phyloP scores from a whole-genome alignment of 192 early-diverging fungal species.

The Jimgerdemannia flammicorona region DNA sequence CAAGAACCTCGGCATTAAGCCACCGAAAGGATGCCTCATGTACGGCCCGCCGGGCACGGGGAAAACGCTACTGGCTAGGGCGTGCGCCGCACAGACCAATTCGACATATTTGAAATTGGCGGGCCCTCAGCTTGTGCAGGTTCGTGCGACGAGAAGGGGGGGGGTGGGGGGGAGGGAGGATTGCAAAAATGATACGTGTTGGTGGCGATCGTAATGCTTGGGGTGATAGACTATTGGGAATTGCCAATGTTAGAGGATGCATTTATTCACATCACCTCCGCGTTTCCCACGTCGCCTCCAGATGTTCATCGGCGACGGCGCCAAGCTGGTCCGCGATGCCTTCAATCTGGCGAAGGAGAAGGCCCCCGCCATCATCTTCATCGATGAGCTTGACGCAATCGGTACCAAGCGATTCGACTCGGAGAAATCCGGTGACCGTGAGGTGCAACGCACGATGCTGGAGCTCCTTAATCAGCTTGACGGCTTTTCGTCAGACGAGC shows the following conservation, averaged over 20 bases:
- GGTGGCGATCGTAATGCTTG: too few species aligned
- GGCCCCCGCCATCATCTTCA: slow-evolving; percentile 97
- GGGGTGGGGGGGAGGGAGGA: too few species aligned
- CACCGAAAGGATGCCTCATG: slow-evolving; percentile 82
- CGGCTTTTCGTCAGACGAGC: slow-evolving; percentile 92
- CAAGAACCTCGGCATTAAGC: slow-evolving; percentile 84
- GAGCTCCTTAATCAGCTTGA: slow-evolving; percentile 98
- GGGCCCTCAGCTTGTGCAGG: slow-evolving; percentile 92
- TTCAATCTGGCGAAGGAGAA: slow-evolving; percentile 98
- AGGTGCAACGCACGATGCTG: slow-evolving; percentile 98
- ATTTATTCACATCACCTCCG: not conserved
- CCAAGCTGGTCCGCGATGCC: slow-evolving; percentile 95
- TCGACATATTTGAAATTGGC: slow-evolving; percentile 95
- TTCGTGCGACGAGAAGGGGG: slow-evolving; percentile 9
- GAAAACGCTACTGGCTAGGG: slow-evolving; percentile 92
- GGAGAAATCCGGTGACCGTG: slow-evolving; percentile 97
- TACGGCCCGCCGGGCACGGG: slow-evolving; percentile 85
- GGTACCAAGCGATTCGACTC: slow-evolving; percentile 99
- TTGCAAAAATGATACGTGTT: not conserved
- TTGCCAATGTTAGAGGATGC: not conserved
- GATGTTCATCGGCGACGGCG: slow-evolving; percentile 99
- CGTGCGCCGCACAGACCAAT: slow-evolving; percentile 97
- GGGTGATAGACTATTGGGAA: not conserved
- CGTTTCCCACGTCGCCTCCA: slow-evolving; percentile 21
- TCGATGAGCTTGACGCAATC: slow-evolving; percentile 98